A percentile compares a stretch with the other conserved stretches of the same genome.
phyloP scores from a whole-genome alignment of 2,329 filamentous ascomycete genomes.

The Diaporthe vexans region DNA sequence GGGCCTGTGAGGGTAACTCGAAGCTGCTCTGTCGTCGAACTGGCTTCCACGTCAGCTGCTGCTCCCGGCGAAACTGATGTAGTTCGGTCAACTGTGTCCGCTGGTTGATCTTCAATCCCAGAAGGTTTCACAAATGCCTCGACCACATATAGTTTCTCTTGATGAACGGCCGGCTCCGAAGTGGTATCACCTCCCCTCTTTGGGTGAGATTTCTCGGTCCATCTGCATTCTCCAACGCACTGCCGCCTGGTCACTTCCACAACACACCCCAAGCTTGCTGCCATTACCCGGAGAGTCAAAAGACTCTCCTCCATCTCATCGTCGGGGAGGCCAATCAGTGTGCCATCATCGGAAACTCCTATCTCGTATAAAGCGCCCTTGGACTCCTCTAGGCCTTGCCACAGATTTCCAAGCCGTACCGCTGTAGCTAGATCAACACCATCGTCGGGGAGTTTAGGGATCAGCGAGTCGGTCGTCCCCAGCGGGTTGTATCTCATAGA shows the following conservation, averaged over 20 bases:
- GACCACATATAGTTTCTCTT: constrained; percentile 83
- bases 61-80: constrained; percentile 44
- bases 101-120: constrained; percentile 36
- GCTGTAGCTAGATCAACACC: constrained; percentile 61
- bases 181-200: constrained; percentile 47
- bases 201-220: constrained; percentile 63
- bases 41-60: constrained; percentile 35
- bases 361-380: constrained; percentile 96
- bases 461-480: constrained; percentile 68
- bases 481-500: constrained; percentile 78
- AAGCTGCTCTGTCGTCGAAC: constrained; percentile 78
- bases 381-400: constrained; percentile 91
- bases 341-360: constrained; percentile 94
- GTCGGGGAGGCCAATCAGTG: constrained; percentile 86
- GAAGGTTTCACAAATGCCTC: constrained; percentile 87
- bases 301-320: constrained; percentile 96
- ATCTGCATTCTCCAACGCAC: constrained; percentile 87
- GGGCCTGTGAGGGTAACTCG: constrained; percentile 90
- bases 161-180: constrained; percentile 46
- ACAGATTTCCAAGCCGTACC: constrained; percentile 67
- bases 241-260: constrained; percentile 87
- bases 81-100: constrained; percentile 36
- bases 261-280: constrained; percentile 88
- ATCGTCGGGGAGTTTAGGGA: constrained; percentile 81
- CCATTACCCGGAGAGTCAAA: constrained; percentile 88